phyloP scores from a whole-genome alignment of 2,329 filamentous ascomycete genomes.

The Cladophialophora chaetospira region DNA sequence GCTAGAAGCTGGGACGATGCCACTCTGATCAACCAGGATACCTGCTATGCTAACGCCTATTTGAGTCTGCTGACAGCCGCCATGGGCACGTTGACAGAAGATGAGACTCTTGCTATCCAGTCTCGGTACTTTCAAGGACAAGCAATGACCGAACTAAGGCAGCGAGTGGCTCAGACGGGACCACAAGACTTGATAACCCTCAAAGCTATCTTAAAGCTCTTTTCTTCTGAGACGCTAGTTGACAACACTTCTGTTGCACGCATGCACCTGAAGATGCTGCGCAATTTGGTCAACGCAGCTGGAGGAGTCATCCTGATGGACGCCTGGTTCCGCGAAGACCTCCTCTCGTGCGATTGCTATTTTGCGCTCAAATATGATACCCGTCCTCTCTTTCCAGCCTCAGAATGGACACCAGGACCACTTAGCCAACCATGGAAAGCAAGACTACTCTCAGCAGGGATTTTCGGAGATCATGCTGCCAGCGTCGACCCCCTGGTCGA shows the following conservation, averaged over 20 bases:
- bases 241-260: constrained; percentile 33
- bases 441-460: constrained; percentile 27
- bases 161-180: constrained; percentile 21
- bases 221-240: constrained; percentile 29
- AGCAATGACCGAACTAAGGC: constrained; percentile 29
- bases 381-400: constrained; percentile 28
- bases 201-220: constrained; percentile 31
- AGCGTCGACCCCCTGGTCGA: constrained; percentile 28
- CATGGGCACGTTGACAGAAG: constrained; percentile 21
- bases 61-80: constrained; percentile 28
- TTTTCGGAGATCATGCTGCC: constrained; percentile 30
- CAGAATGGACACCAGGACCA: constrained; percentile 30
- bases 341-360: constrained; percentile 31
- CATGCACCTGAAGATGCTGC: constrained; percentile 33
- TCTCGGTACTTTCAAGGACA: constrained; percentile 29
- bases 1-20: constrained; percentile 28
- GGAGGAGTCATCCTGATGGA: constrained; percentile 31
- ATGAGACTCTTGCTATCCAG: constrained; percentile 26
- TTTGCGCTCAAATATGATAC: constrained; percentile 33
- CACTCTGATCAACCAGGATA: constrained; percentile 26
- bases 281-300: constrained; percentile 28
- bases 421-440: constrained; percentile 33
- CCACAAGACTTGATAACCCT: constrained; percentile 25
- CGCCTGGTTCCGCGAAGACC: constrained; percentile 32
- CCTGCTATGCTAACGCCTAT: constrained; percentile 30